These are phyloP conservation scores for Pichia deserticola DNA, from an alignment of 805 yeast genomes.

Conservation along the genomic window DNA sequence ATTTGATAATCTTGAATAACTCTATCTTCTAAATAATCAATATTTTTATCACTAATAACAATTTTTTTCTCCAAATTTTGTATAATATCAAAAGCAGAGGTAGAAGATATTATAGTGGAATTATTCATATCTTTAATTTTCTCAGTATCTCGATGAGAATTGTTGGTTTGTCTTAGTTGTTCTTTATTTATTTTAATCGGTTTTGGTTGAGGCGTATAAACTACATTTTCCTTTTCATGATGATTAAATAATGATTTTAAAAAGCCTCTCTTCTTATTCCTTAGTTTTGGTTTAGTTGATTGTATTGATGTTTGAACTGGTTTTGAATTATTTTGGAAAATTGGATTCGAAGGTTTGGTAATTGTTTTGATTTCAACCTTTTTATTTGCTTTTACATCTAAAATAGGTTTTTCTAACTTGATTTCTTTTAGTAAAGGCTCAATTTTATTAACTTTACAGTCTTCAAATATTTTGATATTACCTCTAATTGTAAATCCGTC, in stretches of 20 bases:
- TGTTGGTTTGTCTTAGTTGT: no score
- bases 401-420: slow-evolving; percentile 24
- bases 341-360: background rate
- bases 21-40: slow-evolving; percentile 63
- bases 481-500: slow-evolving; percentile 50
- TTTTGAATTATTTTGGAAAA: background rate
- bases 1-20: slow-evolving; percentile 62
- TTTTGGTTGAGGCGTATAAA: background rate
- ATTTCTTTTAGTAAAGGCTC: slow-evolving; percentile 57
- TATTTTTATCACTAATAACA: slow-evolving; percentile 24
- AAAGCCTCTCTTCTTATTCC: slow-evolving; percentile 6
- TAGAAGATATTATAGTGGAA: background rate
- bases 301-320: background rate
- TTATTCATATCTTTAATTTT: background rate
- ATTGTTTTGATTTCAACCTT: background rate
- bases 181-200: no score
- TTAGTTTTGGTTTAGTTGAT: background rate
- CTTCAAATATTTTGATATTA: slow-evolving; percentile 40
- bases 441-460: slow-evolving; percentile 36
- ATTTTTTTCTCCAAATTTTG: slow-evolving; percentile 5
- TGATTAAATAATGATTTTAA: slow-evolving; percentile 5
- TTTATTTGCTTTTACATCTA: no score
- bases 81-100: background rate
- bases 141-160: no score
- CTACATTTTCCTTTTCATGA: slow-evolving; percentile 3